These are phyloP conservation scores for Skeletonema grethae DNA, from an alignment of 108 stramenopile genomes.

Conservation along the genomic window DNA sequence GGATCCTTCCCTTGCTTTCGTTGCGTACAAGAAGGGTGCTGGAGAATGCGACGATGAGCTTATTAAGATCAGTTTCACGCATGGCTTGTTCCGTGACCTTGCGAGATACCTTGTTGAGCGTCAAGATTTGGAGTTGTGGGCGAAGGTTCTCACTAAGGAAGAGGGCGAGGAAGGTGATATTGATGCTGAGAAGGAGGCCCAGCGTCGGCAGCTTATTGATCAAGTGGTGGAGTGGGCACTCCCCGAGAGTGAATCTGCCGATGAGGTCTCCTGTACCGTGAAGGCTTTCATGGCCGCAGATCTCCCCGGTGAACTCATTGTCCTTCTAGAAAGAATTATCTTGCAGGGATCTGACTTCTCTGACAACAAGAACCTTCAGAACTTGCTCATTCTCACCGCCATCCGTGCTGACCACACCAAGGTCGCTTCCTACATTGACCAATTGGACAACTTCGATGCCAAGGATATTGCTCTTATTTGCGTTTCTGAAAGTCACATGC, in stretches of 20 bases:
- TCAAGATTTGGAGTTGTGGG: slow-evolving; percentile 98
- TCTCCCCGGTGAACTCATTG: slow-evolving; percentile 97
- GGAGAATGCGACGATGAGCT: slow-evolving; percentile 99
- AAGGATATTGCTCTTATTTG: slow-evolving; percentile 99
- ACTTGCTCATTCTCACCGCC: slow-evolving; percentile 99
- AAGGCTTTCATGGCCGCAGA: slow-evolving; percentile 99
- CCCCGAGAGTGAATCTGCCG: slow-evolving; percentile 97
- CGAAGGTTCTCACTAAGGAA: slow-evolving; percentile 88
- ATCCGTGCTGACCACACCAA: slow-evolving; percentile 94
- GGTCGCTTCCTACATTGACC: slow-evolving; percentile 99
- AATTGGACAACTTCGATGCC: slow-evolving; percentile 99
- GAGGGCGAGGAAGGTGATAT: slow-evolving; percentile 63
- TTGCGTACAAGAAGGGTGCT: slow-evolving; percentile 98
- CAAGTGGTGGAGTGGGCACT: slow-evolving; percentile 99
- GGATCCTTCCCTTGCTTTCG: slow-evolving; percentile 98
- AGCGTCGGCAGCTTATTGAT: slow-evolving; percentile 96
- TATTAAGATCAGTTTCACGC: slow-evolving; percentile 93
- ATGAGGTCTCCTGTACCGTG: slow-evolving; percentile 99
- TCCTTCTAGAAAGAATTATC: slow-evolving; percentile 98
- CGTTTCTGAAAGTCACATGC: slow-evolving; percentile 97
- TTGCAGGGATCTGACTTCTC: slow-evolving; percentile 99
- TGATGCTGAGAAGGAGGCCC: slow-evolving; percentile 60
- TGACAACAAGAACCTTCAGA: slow-evolving; percentile 99
- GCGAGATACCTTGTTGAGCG: slow-evolving; percentile 98
- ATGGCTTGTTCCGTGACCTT: slow-evolving; percentile 98